Base-by-base conservation (phyloP, 208 protist species). In the Sergeia podlipaevii region DNA sequence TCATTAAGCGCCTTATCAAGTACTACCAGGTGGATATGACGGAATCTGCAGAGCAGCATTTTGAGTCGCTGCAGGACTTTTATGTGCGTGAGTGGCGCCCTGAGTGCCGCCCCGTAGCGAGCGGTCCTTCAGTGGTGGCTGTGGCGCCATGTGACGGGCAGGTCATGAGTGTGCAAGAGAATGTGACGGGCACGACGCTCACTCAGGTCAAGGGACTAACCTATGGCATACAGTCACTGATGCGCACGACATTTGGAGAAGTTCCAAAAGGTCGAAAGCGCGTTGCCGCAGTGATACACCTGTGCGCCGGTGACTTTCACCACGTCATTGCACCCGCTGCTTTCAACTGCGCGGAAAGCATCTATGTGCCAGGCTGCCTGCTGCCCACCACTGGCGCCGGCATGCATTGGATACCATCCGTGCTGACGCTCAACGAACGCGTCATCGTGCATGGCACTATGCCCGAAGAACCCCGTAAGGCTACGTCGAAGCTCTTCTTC, bases 151-250 rank as follows among this genome's bases (percentile, higher is more conserved):
- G 78, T 38, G 88, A 95, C 41, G 88, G 88, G 2, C 60, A 82
- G 32, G 55, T 95, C 20, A 47, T 90, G 11, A 69, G 71, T 0
- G 45, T 89, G 37, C 41, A 78, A 7, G 72, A 80, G 21, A 62
- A 76, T 7, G 77, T 82, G n/a, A 45, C 47, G 17, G 46, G 32
- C 27, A 63, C 36, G 8, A 51, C 59, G 29, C 30, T 94, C 38
- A 65, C 89, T 36, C 88, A 92, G 59, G 83, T 95, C 4, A 95
- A 95, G 64, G 88, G 88, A 30, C 38, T 82, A 28, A 66, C 53
- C 3, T 92, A 92, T 65, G 70, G 68, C 48, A 50, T 87, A 24
- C 70, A 72, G 13, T 52, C 74, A n/a, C 72, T 95, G 21, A 64
- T 95, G 36, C 83, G 80, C 30, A 36, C 38, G 4, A 54, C 44